Evolutionary conservation across 371 early-diverging fungal genomes (phyloP).

Genomic region (Mortierella sp.): DNA sequence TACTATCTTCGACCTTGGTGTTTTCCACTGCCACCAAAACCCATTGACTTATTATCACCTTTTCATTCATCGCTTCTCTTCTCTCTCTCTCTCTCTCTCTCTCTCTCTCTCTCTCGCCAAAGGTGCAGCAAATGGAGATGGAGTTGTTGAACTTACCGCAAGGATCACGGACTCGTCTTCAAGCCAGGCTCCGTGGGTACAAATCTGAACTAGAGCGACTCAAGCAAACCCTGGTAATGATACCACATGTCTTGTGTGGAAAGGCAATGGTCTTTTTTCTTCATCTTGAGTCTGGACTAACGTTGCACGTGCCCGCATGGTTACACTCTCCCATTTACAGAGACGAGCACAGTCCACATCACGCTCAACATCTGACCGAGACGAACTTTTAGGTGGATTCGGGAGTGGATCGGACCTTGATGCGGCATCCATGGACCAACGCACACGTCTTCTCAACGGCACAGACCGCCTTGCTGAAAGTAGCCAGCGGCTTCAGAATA

Average conservation of each 20-base stretch:
- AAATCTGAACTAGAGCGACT: slow-evolving; percentile 82
- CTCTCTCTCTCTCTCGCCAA: neutral
- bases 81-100: neutral
- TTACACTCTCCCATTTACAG: slow-evolving; percentile 14
- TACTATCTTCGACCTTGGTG: neutral
- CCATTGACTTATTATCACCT: no score
- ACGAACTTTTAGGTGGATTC: slow-evolving; percentile 72
- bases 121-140: slow-evolving; percentile 94
- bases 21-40: neutral
- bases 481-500: slow-evolving; percentile 84
- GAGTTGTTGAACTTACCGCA: slow-evolving; percentile 84
- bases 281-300: slow-evolving; percentile 38
- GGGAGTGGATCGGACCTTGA: slow-evolving; percentile 62
- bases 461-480: slow-evolving; percentile 86
- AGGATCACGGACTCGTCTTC: slow-evolving; percentile 71
- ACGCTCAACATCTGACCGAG: slow-evolving; percentile 62
- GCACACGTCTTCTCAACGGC: slow-evolving; percentile 83
- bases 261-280: neutral
- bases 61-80: neutral
- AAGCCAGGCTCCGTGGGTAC: slow-evolving; percentile 77
- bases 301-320: slow-evolving; percentile 43
- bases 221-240: slow-evolving; percentile 76
- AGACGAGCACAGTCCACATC: slow-evolving; percentile 46
- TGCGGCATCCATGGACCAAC: slow-evolving; percentile 80
- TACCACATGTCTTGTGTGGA: neutral